Evolutionary conservation across 1,139 yeast genomes (phyloP).

Genomic region (Yamadazyma dendronema): DNA sequence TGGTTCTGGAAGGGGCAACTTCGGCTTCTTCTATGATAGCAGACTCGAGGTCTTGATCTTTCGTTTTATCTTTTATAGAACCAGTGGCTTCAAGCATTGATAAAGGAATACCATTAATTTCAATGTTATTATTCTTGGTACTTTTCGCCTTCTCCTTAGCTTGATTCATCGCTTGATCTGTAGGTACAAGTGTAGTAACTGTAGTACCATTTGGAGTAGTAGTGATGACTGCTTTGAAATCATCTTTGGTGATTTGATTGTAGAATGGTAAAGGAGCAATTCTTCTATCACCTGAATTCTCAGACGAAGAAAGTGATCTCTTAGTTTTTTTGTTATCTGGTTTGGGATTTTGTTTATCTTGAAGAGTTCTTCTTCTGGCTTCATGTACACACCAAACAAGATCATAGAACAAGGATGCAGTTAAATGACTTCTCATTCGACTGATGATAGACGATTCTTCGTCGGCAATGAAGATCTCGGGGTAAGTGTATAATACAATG

Average conservation of each 20-base stretch:
- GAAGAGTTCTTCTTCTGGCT: conserved; percentile 72
- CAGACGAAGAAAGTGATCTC: conserved; percentile 12
- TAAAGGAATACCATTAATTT: conserved; percentile 78
- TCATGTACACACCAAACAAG: conserved; percentile 95
- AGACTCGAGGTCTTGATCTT: conserved; percentile 1
- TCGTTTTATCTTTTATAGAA: conserved; percentile 42
- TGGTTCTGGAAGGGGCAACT: neutral
- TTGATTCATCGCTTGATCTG: conserved; percentile 68
- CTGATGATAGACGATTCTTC: conserved; percentile 63
- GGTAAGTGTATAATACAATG: conserved; percentile 82
- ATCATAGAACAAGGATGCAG: conserved; percentile 89
- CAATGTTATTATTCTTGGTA: conserved; percentile 48
- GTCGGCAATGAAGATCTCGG: conserved; percentile 59
- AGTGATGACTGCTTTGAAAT: conserved; percentile 78
- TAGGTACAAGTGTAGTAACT: conserved; percentile 83
- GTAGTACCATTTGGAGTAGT: conserved; percentile 95
- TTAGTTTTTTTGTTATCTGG: conserved; percentile 10
- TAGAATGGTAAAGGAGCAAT: conserved; percentile 86
- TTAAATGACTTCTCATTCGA: conserved; percentile 87
- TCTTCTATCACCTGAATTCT: conserved; percentile 18
- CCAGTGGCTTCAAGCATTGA: conserved; percentile 83
- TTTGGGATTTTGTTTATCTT: conserved; percentile 41
- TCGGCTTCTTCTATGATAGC: neutral
- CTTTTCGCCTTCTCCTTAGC: conserved; percentile 54
- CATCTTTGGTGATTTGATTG: conserved; percentile 89